Conservation (phyloP, 2,329 filamentous ascomycete species). For the Epichloe aotearoae region DNA sequence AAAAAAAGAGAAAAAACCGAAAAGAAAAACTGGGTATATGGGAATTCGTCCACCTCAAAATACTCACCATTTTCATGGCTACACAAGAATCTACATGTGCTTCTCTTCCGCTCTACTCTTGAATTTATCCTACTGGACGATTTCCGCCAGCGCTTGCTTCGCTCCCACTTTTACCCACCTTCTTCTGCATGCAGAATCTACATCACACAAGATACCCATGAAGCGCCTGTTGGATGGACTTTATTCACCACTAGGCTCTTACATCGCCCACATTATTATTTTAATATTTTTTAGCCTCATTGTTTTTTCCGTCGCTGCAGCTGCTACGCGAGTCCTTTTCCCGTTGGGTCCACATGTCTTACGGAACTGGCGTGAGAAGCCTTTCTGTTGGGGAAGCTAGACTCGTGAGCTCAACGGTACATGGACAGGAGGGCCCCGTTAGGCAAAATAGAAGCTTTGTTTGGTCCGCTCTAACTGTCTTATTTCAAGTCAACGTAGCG, state of each 20-base stretch:
- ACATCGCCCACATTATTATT: neutral
- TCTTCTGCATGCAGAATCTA: conserved; percentile 7
- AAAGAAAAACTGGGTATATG: neutral
- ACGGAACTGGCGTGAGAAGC: neutral
- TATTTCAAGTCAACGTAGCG: neutral
- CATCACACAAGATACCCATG: conserved; percentile 13
- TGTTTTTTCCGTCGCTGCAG: neutral
- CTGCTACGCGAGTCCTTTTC: neutral
- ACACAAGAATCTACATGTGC: conserved; percentile 1
- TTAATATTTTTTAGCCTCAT: neutral
- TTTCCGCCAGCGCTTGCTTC: neutral
- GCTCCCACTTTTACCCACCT: neutral
- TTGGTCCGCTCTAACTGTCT: neutral
- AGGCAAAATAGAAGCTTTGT: neutral
- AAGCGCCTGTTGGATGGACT: neutral
- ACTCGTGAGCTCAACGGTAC: neutral
- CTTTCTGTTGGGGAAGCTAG: neutral
- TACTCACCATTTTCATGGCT: neutral
- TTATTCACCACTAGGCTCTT: neutral
- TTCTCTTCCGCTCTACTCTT: neutral
- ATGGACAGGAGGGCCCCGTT: neutral
- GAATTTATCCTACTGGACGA: neutral
- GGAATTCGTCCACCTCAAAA: conserved; percentile 9
- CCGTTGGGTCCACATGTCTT: neutral
- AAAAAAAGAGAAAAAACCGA: conserved; percentile 1